Percentiles rank a stretch among this genome's conserved stretches.
Conservation (phyloP, 2,329 filamentous ascomycete genomes). For the Bipolaris victoriae region DNA sequence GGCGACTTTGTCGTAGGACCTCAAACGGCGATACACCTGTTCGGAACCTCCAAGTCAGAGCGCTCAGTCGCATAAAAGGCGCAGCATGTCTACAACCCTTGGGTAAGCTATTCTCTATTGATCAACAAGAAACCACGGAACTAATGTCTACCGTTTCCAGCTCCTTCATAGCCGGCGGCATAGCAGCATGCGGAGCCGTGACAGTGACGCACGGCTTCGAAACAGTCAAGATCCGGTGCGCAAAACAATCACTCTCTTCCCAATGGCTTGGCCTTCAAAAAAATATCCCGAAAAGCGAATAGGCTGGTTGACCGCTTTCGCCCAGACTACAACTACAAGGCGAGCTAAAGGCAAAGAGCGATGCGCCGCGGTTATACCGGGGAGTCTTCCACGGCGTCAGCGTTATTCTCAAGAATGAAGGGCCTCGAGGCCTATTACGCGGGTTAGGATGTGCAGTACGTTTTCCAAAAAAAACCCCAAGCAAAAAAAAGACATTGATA, state of each 20-base stretch:
- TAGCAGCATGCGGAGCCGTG: slow-evolving; percentile 95
- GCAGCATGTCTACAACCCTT: slow-evolving; percentile 56
- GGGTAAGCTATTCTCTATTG: slow-evolving; percentile 42
- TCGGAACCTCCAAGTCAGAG: neutral
- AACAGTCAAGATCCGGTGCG: slow-evolving; percentile 95
- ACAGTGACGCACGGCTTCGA: slow-evolving; percentile 98
- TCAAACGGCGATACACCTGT: neutral
- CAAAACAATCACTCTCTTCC: slow-evolving; percentile 12
- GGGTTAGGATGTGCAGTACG: slow-evolving; percentile 81
- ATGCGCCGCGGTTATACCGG: slow-evolving; percentile 85
- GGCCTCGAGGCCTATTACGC: slow-evolving; percentile 81
- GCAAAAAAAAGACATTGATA: too few species aligned
- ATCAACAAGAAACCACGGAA: neutral
- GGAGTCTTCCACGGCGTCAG: slow-evolving; percentile 90
- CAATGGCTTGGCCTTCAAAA: neutral
- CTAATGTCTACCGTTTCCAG: slow-evolving; percentile 49
- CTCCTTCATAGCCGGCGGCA: slow-evolving; percentile 92
- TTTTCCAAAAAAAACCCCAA: neutral
- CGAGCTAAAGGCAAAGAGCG: slow-evolving; percentile 85
- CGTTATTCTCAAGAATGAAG: slow-evolving; percentile 91
- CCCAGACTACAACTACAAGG: slow-evolving; percentile 90
- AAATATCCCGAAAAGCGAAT: neutral
- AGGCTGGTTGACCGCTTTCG: slow-evolving; percentile 25
- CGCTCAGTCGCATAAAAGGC: slow-evolving; percentile 15
- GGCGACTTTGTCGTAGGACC: neutral